A percentile compares a stretch with the other conserved stretches of the same genome.
These are phyloP conservation scores for Linnemannia zychae DNA, from an alignment of 192 early-diverging fungal genomes.

Conservation along the genomic window DNA sequence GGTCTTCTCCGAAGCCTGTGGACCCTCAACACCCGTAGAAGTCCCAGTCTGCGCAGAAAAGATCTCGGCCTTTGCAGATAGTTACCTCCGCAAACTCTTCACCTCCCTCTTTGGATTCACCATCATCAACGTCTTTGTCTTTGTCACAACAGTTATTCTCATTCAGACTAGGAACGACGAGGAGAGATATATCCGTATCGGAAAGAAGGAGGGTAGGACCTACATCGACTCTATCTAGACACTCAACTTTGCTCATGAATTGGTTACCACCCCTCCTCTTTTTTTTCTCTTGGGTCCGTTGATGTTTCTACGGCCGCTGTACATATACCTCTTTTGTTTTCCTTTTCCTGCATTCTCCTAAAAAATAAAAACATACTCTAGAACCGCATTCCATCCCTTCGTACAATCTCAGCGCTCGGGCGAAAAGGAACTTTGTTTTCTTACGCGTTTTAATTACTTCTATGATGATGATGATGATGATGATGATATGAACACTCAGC, in stretches of 20 bases:
- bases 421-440: too few species aligned
- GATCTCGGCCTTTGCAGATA: constrained; percentile 32
- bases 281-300: not conserved
- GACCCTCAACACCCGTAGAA: not conserved
- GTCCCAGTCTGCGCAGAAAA: constrained; percentile 44
- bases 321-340: not conserved
- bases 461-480: too few species aligned
- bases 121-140: constrained; percentile 45
- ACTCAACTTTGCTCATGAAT: not conserved
- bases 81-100: constrained; percentile 46
- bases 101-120: constrained; percentile 61
- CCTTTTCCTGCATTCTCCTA: not conserved
- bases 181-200: constrained; percentile 57
- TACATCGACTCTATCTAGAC: constrained; percentile 42
- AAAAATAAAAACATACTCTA: not conserved
- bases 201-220: constrained; percentile 49
- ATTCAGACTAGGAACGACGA: constrained; percentile 62
- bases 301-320: not conserved
- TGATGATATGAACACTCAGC: too few species aligned
- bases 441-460: too few species aligned
- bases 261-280: not conserved
- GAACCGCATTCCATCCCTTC: not conserved
- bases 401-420: too few species aligned
- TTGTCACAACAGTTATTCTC: constrained; percentile 50
- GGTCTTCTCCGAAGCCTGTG: constrained; percentile 30